A percentile compares a stretch with the other conserved stretches of the same genome.
These are phyloP conservation scores for Colletotrichum sojae DNA, from an alignment of 2,329 filamentous ascomycete genomes.

Conservation along the genomic window DNA sequence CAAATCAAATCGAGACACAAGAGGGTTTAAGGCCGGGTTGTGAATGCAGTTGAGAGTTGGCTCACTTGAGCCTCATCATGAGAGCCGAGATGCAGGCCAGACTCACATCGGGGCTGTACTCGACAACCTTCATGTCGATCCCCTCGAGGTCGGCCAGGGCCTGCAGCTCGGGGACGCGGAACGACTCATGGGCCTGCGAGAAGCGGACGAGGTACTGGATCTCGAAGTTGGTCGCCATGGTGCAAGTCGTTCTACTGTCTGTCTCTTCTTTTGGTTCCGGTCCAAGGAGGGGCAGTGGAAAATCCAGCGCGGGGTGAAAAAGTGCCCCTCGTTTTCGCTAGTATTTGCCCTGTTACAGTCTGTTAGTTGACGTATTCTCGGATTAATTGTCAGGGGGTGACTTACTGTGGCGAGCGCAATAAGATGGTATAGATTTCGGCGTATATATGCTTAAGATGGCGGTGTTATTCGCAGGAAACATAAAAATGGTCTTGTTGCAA, in stretches of 20 bases:
- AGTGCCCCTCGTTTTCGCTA: conserved; percentile 33
- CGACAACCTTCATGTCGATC: conserved; percentile 79
- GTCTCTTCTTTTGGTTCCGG: neutral
- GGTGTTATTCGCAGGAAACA: neutral
- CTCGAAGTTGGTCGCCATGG: neutral
- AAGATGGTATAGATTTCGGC: neutral
- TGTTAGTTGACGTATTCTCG: fast-evolving
- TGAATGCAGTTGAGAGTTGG: neutral
- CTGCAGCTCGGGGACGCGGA: conserved; percentile 86
- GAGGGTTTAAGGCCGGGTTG: no score
- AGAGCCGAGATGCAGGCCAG: neutral
- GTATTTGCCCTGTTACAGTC: neutral
- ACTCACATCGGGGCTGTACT: conserved; percentile 81
- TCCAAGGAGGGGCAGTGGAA: conserved; percentile 9
- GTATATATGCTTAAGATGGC: neutral
- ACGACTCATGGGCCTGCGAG: conserved; percentile 91
- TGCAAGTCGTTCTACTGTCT: neutral
- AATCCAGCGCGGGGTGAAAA: conserved; percentile 34
- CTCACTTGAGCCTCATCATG: conserved; percentile 9
- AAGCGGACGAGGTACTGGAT: conserved; percentile 92
- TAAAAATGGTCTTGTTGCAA: neutral
- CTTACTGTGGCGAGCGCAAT: neutral
- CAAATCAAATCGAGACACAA: neutral
- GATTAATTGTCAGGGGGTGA: fast-evolving
- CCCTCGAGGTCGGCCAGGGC: conserved; percentile 80